phyloP scores from a whole-genome alignment of 495 filamentous ascomycete species.

The Friedmanniomyces simplex region DNA sequence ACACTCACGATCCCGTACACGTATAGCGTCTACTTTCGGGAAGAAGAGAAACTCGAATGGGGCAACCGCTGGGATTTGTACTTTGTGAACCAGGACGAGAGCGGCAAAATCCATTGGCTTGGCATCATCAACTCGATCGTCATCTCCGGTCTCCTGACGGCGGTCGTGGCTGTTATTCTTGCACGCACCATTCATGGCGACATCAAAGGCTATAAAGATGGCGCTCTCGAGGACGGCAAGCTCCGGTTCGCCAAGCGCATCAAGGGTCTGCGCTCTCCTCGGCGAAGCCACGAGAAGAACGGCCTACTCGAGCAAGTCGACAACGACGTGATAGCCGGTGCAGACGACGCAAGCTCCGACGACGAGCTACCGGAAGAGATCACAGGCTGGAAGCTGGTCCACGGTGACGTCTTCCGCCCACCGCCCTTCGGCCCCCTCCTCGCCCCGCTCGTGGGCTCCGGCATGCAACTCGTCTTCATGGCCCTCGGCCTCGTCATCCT shows the following conservation, averaged over 20 bases:
- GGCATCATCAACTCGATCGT: constrained; percentile 86
- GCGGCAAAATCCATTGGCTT: constrained; percentile 79
- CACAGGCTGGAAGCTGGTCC: constrained; percentile 90
- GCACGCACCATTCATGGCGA: constrained; percentile 73
- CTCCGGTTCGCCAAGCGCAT: constrained; percentile 38
- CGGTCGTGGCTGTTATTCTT: constrained; percentile 78
- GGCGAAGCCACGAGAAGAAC: constrained; percentile 44
- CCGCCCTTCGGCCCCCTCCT: constrained; percentile 67
- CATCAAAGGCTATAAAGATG: constrained; percentile 62
- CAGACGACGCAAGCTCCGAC: constrained; percentile 60
- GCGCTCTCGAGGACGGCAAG: constrained; percentile 58
- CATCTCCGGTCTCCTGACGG: constrained; percentile 71
- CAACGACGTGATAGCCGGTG: constrained; percentile 46
- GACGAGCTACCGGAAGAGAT: constrained; percentile 65
- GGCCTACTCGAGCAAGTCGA: constrained; percentile 56
- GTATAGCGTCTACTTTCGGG: constrained; percentile 87
- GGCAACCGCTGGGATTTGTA: constrained; percentile 83
- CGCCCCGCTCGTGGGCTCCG: constrained; percentile 78
- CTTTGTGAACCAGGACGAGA: constrained; percentile 83
- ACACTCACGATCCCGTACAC: constrained; percentile 76
- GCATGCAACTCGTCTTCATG: constrained; percentile 87
- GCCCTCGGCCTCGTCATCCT: constrained; percentile 65
- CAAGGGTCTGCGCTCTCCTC: constrained; percentile 37
- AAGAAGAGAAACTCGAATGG: constrained; percentile 79
- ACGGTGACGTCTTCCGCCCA: constrained; percentile 84